These are phyloP conservation scores for Gymnopilus junonius DNA, from an alignment of 768 basidiomycete genomes.

Conservation along the genomic window DNA sequence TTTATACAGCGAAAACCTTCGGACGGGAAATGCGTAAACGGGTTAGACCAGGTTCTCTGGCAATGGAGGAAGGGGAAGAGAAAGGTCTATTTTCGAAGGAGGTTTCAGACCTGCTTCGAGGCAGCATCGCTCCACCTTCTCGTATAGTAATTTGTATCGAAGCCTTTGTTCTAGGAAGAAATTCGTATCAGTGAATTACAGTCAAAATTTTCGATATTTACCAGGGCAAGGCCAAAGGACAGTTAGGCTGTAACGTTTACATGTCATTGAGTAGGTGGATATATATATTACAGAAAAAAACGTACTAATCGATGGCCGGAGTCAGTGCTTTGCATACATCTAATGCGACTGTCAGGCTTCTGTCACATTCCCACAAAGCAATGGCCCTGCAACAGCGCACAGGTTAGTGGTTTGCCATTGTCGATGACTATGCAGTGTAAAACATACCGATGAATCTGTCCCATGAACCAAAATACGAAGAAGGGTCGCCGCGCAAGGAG, in stretches of 20 bases:
- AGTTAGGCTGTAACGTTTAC: constrained; percentile 46
- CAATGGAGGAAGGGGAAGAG: constrained; percentile 31
- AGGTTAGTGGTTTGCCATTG: constrained; percentile 9
- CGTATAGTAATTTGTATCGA: constrained; percentile 50
- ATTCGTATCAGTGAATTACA: constrained; percentile 14
- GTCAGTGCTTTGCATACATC: constrained; percentile 67
- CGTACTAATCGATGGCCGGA: constrained; percentile 60
- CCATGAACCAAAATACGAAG: constrained; percentile 79
- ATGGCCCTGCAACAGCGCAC: constrained; percentile 45
- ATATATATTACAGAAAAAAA: constrained; percentile 2
- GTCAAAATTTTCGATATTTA: constrained; percentile 29
- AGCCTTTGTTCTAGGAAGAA: constrained; percentile 51
- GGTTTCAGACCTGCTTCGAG: constrained; percentile 47
- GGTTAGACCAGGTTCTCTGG: constrained; percentile 25
- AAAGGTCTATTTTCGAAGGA: constrained; percentile 45
- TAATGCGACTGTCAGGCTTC: constrained; percentile 59
- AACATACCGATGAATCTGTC: constrained; percentile 61
- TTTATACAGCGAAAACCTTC: background rate
- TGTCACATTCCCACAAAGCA: constrained; percentile 64
- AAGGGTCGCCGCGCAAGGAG: constrained; percentile 63
- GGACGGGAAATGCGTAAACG: background rate
- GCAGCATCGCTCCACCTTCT: constrained; percentile 51
- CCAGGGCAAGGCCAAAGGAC: constrained; percentile 69
- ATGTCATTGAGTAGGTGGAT: constrained; percentile 12
- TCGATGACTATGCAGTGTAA: background rate